Percentiles rank a stretch among this genome's conserved stretches.
Conservation (phyloP, 768 basidiomycete genomes). For the Tricholoma flavovirens region DNA sequence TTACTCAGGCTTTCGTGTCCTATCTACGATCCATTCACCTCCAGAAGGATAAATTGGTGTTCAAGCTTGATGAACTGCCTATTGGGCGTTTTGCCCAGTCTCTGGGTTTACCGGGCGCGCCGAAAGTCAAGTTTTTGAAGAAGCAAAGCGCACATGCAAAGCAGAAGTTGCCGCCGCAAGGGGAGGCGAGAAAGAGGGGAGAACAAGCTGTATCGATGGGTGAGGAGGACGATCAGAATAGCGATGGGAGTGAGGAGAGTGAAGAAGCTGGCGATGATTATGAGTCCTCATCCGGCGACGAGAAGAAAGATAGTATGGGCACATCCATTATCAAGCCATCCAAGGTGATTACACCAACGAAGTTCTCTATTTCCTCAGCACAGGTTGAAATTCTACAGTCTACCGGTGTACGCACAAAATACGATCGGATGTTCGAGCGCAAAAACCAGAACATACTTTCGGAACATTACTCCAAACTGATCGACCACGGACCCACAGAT, state of each 20-base stretch:
- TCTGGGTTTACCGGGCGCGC: constrained; percentile 88
- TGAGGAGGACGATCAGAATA: not conserved
- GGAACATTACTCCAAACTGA: constrained; percentile 81
- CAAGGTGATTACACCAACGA: constrained; percentile 32
- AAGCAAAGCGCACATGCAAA: constrained; percentile 61
- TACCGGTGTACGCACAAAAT: constrained; percentile 74
- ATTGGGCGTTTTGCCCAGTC: constrained; percentile 82
- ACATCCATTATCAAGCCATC: constrained; percentile 23
- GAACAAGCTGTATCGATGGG: not conserved
- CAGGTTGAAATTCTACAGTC: constrained; percentile 13
- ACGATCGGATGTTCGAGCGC: constrained; percentile 96
- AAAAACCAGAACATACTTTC: constrained; percentile 93
- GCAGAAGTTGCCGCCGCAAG: constrained; percentile 22
- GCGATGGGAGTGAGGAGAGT: constrained; percentile 13
- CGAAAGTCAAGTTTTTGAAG: constrained; percentile 86
- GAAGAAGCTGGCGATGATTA: constrained; percentile 21
- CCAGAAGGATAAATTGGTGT: constrained; percentile 91
- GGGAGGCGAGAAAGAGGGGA: constrained; percentile 8
- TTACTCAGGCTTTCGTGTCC: constrained; percentile 81
- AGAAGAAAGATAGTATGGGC: constrained; percentile 4
- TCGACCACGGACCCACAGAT: constrained; percentile 55
- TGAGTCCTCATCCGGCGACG: constrained; percentile 3
- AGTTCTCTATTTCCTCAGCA: not conserved
- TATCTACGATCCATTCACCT: constrained; percentile 90
- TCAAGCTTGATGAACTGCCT: constrained; percentile 80